Evolutionary conservation across 140 eudicot species (phyloP).

Genomic region (Artemisia princeps): DNA sequence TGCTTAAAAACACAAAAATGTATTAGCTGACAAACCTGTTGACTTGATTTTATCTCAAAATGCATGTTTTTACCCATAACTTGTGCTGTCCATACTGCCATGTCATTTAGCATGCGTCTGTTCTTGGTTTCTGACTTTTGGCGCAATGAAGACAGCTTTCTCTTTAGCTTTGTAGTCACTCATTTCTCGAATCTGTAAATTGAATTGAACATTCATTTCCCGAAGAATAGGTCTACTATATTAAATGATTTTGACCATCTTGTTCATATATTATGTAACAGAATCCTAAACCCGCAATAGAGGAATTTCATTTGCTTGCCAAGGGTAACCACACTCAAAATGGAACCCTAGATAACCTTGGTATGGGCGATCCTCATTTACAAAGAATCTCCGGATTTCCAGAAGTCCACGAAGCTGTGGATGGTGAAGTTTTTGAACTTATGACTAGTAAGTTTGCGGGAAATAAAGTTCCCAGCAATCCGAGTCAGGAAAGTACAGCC

Average conservation of each 20-base stretch:
- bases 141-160: conserved; percentile 8
- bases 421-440: conserved; percentile 38
- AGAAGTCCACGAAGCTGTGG: conserved; percentile 33
- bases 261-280: conserved; percentile 25
- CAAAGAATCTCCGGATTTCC: conserved; percentile 25
- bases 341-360: conserved; percentile 34
- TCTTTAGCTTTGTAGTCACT: not conserved
- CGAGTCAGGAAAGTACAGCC: conserved; percentile 40
- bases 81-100: too few relatives aligned
- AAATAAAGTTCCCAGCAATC: conserved; percentile 33
- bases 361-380: not conserved
- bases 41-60: too few relatives aligned
- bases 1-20: too few relatives aligned
- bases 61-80: too few relatives aligned
- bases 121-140: too few relatives aligned
- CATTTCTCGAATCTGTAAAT: not conserved
- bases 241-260: not conserved
- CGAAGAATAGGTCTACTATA: conserved; percentile 4
- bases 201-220: not conserved
- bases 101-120: too few relatives aligned
- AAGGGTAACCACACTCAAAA: conserved; percentile 36
- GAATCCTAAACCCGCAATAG: conserved; percentile 47
- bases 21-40: too few relatives aligned
- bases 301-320: conserved; percentile 32
- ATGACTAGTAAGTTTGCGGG: conserved; percentile 29